phyloP scores from a whole-genome alignment of 2,329 filamentous ascomycete species.

The Aspergillus ruber region DNA sequence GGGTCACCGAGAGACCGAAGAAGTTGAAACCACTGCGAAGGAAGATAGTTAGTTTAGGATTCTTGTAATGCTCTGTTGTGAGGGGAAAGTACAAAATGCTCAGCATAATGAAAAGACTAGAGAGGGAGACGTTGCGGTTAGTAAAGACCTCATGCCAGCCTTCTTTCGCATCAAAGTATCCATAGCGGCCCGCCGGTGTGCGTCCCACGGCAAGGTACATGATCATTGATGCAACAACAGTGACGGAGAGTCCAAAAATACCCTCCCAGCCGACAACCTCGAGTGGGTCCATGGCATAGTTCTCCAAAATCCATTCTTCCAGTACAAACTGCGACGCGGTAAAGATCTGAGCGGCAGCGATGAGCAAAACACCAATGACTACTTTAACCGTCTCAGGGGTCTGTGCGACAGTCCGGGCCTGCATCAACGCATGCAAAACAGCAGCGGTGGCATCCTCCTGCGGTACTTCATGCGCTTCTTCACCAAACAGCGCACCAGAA shows the following conservation, averaged over 20 bases:
- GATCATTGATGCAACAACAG: slow-evolving; percentile 69
- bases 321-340: slow-evolving; percentile 94
- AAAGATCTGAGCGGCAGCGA: slow-evolving; percentile 92
- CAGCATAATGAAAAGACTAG: slow-evolving; percentile 89
- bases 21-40: slow-evolving; percentile 84
- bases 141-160: slow-evolving; percentile 74
- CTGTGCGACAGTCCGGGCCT: slow-evolving; percentile 34
- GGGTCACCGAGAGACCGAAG: slow-evolving; percentile 90
- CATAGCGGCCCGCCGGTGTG: slow-evolving; percentile 65
- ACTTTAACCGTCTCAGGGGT: slow-evolving; percentile 59
- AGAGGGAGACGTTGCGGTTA: slow-evolving; percentile 63
- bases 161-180: slow-evolving; percentile 86
- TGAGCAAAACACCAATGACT: slow-evolving; percentile 77
- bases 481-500: slow-evolving; percentile 73
- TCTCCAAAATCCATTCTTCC: slow-evolving; percentile 85
- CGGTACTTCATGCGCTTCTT: slow-evolving; percentile 38
- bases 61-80: neutral
- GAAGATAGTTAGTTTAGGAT: neutral
- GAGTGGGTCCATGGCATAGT: slow-evolving; percentile 74
- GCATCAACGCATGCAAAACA: slow-evolving; percentile 38
- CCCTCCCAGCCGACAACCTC: slow-evolving; percentile 96
- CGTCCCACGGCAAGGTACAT: slow-evolving; percentile 71
- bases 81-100: slow-evolving; percentile 72
- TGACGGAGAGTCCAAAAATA: slow-evolving; percentile 78
- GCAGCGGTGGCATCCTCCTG: slow-evolving; percentile 20